These are phyloP conservation scores for Dioszegia aurantiaca DNA, from an alignment of 768 basidiomycete species.

Conservation along the genomic window DNA sequence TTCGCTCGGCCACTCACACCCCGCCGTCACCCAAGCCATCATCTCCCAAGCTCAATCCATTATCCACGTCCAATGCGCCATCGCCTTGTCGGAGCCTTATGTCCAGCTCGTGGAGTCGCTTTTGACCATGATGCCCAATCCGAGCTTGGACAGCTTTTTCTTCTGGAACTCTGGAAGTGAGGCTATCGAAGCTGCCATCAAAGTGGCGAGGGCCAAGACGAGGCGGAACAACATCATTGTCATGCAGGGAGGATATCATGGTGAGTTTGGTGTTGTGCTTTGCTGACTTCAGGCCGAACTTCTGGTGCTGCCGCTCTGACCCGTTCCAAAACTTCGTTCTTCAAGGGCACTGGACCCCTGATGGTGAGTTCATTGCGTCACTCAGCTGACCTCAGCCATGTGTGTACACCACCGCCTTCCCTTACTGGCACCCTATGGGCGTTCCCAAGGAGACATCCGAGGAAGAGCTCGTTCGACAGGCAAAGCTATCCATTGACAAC, in stretches of 20 bases:
- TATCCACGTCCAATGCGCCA: constrained; percentile 59
- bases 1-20: constrained; percentile 62
- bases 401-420: constrained; percentile 76
- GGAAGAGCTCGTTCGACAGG: constrained; percentile 61
- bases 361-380: constrained; percentile 61
- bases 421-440: constrained; percentile 86
- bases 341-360: constrained; percentile 70
- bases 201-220: constrained; percentile 78
- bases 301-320: constrained; percentile 94
- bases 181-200: constrained; percentile 83
- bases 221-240: constrained; percentile 80
- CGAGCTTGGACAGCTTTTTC: constrained; percentile 90
- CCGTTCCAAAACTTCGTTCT: constrained; percentile 87
- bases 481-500: constrained; percentile 78
- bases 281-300: constrained; percentile 59
- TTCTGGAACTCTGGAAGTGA: constrained; percentile 96
- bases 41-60: constrained; percentile 45
- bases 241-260: constrained; percentile 91
- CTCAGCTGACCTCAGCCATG: constrained; percentile 21
- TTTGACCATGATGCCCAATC: constrained; percentile 82
- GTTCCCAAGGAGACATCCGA: constrained; percentile 60
- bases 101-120: constrained; percentile 79
- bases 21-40: constrained; percentile 44
- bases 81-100: constrained; percentile 81
- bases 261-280: constrained; percentile 43